phyloP scores from a whole-genome alignment of 208 protist species.

The Leptomonas pyrrhocoris region DNA sequence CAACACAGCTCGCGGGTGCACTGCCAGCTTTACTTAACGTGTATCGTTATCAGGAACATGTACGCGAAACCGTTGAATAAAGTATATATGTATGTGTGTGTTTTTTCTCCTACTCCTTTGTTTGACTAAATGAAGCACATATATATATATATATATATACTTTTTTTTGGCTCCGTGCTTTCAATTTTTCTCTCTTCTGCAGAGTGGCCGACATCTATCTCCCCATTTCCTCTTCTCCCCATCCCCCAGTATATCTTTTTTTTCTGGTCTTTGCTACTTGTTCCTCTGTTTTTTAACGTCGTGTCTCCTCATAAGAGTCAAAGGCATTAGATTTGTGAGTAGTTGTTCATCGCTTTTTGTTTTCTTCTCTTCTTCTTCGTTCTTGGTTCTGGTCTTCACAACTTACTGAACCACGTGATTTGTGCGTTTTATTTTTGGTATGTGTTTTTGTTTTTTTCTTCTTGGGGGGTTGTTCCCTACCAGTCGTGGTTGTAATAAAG shows the following conservation, averaged over 20 bases:
- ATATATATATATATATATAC: too few species aligned
- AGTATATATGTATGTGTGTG: background rate
- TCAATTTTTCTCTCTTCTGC: background rate
- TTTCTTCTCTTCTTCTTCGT: background rate
- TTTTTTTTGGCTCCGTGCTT: too few species aligned
- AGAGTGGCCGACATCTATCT: background rate
- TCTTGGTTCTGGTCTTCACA: conserved; percentile 17
- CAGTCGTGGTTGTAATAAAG: background rate
- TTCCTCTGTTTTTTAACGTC: background rate
- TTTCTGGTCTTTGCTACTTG: background rate
- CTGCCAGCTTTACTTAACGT: conserved; percentile 47
- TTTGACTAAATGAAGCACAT: too few species aligned
- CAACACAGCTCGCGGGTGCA: conserved; percentile 46
- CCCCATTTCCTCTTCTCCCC: too few species aligned
- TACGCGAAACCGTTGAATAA: conserved; percentile 20
- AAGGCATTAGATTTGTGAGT: background rate
- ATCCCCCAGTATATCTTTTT: background rate
- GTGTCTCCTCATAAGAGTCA: background rate
- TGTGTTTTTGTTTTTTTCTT: background rate
- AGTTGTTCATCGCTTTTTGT: background rate
- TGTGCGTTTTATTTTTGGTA: background rate
- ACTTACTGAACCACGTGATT: background rate
- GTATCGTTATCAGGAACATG: conserved; percentile 57
- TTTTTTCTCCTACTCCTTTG: too few species aligned
- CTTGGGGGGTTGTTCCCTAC: too few species aligned